Conservation (phyloP, 2,329 filamentous ascomycete genomes). For the Aspergillus persii region DNA sequence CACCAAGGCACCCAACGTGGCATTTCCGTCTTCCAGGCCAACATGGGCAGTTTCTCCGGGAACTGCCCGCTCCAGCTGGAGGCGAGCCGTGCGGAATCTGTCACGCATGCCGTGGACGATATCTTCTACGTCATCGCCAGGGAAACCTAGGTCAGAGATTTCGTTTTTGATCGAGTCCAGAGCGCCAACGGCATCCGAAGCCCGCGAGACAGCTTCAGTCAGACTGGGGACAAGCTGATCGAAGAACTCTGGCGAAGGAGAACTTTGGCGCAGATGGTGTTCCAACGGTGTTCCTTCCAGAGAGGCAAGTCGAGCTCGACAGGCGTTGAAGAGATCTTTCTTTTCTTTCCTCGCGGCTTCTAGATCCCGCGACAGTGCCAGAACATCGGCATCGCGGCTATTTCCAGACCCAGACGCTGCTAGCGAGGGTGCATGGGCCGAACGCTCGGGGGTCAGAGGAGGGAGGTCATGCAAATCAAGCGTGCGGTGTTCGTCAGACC, state of each 20-base stretch:
- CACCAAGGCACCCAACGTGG: slow-evolving; percentile 42
- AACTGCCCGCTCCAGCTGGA: slow-evolving; percentile 43
- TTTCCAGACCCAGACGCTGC: slow-evolving; percentile 16
- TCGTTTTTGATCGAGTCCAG: slow-evolving; percentile 37
- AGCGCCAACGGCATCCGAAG: slow-evolving; percentile 37
- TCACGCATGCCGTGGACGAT: slow-evolving; percentile 37
- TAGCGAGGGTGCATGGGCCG: slow-evolving; percentile 16
- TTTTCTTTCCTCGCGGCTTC: slow-evolving; percentile 41
- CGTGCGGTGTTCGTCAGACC: slow-evolving; percentile 6
- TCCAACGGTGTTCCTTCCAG: slow-evolving; percentile 22
- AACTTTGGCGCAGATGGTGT: slow-evolving; percentile 24
- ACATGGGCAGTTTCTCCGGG: slow-evolving; percentile 44
- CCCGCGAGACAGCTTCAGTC: slow-evolving; percentile 34
- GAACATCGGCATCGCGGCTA: slow-evolving; percentile 25
- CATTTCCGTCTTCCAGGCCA: slow-evolving; percentile 37
- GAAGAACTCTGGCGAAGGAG: slow-evolving; percentile 40
- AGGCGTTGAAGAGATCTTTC: slow-evolving; percentile 39
- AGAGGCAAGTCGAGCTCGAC: slow-evolving; percentile 29
- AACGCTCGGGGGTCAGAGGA: slow-evolving; percentile 9
- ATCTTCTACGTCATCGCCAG: slow-evolving; percentile 28
- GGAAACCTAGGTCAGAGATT: slow-evolving; percentile 41
- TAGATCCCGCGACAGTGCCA: slow-evolving; percentile 36
- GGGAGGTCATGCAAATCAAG: slow-evolving; percentile 20
- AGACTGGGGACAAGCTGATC: slow-evolving; percentile 37
- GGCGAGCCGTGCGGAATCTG: slow-evolving; percentile 42